Evolutionary conservation across 768 basidiomycete genomes (phyloP).

Genomic region (Podaxis sp.): DNA sequence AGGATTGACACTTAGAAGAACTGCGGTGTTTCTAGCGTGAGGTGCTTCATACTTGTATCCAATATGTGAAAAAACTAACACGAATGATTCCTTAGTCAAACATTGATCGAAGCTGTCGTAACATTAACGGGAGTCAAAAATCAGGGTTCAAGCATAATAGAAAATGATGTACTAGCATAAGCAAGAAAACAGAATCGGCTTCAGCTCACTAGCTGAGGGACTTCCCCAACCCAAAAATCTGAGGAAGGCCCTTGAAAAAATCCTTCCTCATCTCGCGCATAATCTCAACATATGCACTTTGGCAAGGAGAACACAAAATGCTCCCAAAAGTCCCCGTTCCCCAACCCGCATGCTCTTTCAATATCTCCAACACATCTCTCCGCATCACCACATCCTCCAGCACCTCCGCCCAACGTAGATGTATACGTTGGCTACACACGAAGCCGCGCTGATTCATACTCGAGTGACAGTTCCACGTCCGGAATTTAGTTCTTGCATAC

Average conservation of each 20-base stretch:
- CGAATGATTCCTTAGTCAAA: no score
- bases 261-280: constrained; percentile 14
- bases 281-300: constrained; percentile 13
- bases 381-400: constrained; percentile 11
- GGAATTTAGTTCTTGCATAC: neutral
- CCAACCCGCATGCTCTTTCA: constrained; percentile 13
- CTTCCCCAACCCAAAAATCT: neutral
- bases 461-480: constrained; percentile 13
- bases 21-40: neutral
- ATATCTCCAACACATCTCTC: constrained; percentile 16
- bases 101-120: no score
- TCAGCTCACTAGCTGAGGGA: neutral
- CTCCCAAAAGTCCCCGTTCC: constrained; percentile 12
- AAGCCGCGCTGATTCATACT: constrained; percentile 1
- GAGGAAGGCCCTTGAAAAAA: constrained; percentile 10
- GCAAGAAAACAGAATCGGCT: neutral
- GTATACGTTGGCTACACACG: constrained; percentile 12
- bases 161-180: no score
- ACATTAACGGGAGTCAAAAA: no score
- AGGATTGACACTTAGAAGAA: neutral
- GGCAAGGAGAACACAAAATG: constrained; percentile 11
- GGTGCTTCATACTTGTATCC: no score
- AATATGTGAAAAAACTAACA: no score
- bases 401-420: constrained; percentile 13
- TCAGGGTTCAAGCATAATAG: no score